These are phyloP conservation scores for Botrytis pseudocinerea DNA, from an alignment of 2,329 filamentous ascomycete species.

Conservation along the genomic window DNA sequence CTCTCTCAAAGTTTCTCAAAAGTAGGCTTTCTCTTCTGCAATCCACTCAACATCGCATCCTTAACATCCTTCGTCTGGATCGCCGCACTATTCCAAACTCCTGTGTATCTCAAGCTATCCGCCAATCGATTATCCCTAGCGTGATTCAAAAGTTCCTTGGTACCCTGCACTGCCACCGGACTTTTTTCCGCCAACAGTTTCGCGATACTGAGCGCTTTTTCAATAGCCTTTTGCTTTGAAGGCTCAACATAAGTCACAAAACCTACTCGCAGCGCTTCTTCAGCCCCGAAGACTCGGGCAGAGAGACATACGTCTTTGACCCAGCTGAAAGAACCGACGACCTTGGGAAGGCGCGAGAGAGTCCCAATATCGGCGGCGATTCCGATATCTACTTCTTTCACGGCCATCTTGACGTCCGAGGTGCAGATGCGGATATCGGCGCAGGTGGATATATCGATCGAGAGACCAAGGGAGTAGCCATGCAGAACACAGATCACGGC, in stretches of 20 bases:
- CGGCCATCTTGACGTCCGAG: constrained; percentile 60
- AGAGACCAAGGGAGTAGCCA: constrained; percentile 74
- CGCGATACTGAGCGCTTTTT: constrained; percentile 63
- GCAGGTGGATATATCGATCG: constrained; percentile 70
- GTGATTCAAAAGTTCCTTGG: constrained; percentile 83
- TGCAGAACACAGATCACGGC: constrained; percentile 82
- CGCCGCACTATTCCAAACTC: constrained; percentile 82
- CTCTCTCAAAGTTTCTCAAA: constrained; percentile 60
- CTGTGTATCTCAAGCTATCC: constrained; percentile 80
- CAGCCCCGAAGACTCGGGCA: constrained; percentile 66
- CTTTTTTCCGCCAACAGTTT: constrained; percentile 73
- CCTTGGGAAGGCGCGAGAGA: constrained; percentile 69
- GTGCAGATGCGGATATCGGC: constrained; percentile 70
- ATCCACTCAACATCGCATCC: constrained; percentile 70
- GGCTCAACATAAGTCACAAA: constrained; percentile 67
- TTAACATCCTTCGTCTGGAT: constrained; percentile 79
- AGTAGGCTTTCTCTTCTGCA: constrained; percentile 75
- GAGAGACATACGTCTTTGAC: constrained; percentile 76
- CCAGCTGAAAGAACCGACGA: constrained; percentile 71
- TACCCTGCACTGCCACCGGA: constrained; percentile 82
- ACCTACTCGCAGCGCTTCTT: constrained; percentile 69
- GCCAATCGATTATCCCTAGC: constrained; percentile 74
- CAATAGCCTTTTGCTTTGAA: constrained; percentile 63
- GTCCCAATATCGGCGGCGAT: constrained; percentile 79
- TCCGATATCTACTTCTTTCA: constrained; percentile 83